These are phyloP conservation scores for Pestalotiopsis sp. DNA, from an alignment of 2,329 filamentous ascomycete genomes.

Conservation along the genomic window DNA sequence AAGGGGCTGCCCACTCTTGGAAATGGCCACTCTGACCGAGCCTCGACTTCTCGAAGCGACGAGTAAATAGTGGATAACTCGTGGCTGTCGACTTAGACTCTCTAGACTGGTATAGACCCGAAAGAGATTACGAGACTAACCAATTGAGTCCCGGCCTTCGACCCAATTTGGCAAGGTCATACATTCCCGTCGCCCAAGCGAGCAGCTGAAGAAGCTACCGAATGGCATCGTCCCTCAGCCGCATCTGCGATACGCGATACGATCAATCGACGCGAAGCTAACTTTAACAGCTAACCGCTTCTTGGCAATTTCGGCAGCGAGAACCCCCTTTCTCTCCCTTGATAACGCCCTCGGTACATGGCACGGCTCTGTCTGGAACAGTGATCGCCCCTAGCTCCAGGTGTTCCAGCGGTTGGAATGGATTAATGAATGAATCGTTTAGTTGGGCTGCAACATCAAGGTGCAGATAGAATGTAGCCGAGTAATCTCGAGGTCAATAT, in stretches of 20 bases:
- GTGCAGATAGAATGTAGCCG: too few relatives aligned
- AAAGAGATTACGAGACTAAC: neutral
- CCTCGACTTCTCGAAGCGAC: too few relatives aligned
- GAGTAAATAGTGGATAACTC: too few relatives aligned
- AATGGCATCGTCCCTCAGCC: neutral
- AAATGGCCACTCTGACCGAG: too few relatives aligned
- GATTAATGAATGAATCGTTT: too few relatives aligned
- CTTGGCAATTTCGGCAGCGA: neutral
- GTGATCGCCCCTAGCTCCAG: neutral
- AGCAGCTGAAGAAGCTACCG: neutral
- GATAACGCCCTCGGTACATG: neutral
- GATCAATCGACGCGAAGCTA: neutral
- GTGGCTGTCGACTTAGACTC: too few relatives aligned
- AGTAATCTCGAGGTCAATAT: neutral
- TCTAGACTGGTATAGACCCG: neutral
- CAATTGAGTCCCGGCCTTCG: neutral
- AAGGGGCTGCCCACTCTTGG: too few relatives aligned
- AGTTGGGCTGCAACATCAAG: too few relatives aligned
- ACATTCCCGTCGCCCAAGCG: neutral
- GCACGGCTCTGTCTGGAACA: neutral
- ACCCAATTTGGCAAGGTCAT: neutral
- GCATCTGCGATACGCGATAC: neutral
- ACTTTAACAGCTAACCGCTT: neutral
- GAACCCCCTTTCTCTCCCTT: neutral
- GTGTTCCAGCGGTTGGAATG: too few relatives aligned